phyloP scores from a whole-genome alignment of 331 rosid species.

The Telfairia occidentalis region DNA sequence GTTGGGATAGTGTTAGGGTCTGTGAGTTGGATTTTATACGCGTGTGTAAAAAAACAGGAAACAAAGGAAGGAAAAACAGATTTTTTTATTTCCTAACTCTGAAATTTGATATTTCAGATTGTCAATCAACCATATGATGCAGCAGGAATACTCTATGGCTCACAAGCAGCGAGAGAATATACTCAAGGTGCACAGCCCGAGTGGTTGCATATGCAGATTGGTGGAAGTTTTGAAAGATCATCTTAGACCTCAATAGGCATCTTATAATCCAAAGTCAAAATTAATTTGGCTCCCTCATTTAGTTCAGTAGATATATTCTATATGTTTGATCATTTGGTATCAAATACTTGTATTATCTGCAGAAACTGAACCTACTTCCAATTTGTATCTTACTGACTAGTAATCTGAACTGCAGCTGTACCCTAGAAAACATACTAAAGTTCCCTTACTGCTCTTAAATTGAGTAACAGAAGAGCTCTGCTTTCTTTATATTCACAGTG shows the following conservation, averaged over 20 bases:
- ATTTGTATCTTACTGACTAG: not conserved
- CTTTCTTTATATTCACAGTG: not conserved
- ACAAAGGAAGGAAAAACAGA: not conserved
- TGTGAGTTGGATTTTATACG: not conserved
- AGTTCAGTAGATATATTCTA: slow-evolving; percentile 7
- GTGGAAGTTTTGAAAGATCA: slow-evolving; percentile 59
- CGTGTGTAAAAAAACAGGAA: not conserved
- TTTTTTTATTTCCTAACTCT: slow-evolving; percentile 8
- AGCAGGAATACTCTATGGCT: slow-evolving; percentile 58
- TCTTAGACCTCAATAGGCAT: slow-evolving; percentile 22
- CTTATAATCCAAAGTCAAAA: not conserved
- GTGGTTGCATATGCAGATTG: slow-evolving; percentile 87
- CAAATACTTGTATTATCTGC: slow-evolving; percentile 6
- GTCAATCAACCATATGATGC: slow-evolving; percentile 49
- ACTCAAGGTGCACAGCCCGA: slow-evolving; percentile 53
- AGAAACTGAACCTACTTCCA: slow-evolving; percentile 10
- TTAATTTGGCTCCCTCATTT: slow-evolving; percentile 1
- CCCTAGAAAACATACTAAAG: not conserved
- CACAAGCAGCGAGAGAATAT: slow-evolving; percentile 52
- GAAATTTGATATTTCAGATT: slow-evolving; percentile 35
- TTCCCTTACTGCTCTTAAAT: not conserved
- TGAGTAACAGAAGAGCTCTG: not conserved
- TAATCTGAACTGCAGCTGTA: not conserved
- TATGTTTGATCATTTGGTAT: slow-evolving; percentile 6
- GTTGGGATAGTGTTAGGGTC: not conserved